Percentiles rank a stretch among this genome's conserved stretches.
Evolutionary conservation across 192 early-diverging fungal genomes (phyloP).

Genomic region (Linnemannia zychae): DNA sequence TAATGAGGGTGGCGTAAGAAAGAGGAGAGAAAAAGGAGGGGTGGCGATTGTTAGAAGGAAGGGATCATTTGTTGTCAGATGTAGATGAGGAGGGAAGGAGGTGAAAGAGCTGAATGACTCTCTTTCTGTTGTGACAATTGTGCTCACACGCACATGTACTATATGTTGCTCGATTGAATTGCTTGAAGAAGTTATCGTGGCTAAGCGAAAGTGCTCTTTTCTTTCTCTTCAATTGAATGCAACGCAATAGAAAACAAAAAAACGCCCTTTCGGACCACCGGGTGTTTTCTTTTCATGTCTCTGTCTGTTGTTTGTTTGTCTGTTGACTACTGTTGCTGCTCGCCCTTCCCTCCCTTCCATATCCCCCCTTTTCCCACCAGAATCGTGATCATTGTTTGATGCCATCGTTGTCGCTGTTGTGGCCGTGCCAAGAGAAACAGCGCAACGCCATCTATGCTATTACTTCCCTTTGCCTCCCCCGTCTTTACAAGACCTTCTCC

Average conservation of each 20-base stretch:
- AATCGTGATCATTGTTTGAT: neutral
- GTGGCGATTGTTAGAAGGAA: too few species aligned
- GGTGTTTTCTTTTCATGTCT: neutral
- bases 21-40: neutral
- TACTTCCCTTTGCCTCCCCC: neutral
- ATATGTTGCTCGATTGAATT: too few species aligned
- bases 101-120: too few species aligned
- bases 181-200: too few species aligned
- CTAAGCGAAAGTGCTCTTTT: neutral
- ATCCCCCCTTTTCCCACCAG: neutral
- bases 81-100: too few species aligned
- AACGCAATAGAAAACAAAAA: neutral
- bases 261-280: slow-evolving; percentile 2
- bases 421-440: neutral
- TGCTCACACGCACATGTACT: too few species aligned
- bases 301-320: neutral
- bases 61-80: too few species aligned
- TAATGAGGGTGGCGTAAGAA: neutral
- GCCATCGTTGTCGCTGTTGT: neutral
- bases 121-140: too few species aligned
- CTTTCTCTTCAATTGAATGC: neutral
- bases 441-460: neutral
- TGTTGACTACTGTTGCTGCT: too few species aligned
- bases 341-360: neutral
- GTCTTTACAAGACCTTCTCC: neutral